Percentiles rank a stretch among this genome's conserved stretches.
phyloP scores from a whole-genome alignment of 1,139 yeast species.

The Suhomyces yuchorum region DNA sequence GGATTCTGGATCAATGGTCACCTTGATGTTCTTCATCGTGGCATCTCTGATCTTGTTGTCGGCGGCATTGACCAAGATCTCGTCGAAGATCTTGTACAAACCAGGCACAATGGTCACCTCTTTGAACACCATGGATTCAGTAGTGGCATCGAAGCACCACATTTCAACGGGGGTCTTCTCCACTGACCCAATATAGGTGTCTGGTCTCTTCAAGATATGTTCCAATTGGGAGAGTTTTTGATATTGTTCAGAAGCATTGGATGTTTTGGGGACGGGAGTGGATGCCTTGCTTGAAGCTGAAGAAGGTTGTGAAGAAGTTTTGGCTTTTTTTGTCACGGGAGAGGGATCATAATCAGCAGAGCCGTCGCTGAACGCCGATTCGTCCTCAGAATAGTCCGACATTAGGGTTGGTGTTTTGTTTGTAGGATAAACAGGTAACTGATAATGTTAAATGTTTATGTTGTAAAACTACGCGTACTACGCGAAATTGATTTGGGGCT shows the following conservation, averaged over 20 bases:
- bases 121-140: conserved; percentile 71
- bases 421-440: neutral
- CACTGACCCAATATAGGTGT: conserved; percentile 94
- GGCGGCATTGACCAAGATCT: conserved; percentile 96
- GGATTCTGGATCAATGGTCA: conserved; percentile 72
- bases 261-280: conserved; percentile 2
- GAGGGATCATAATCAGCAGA: conserved; percentile 5
- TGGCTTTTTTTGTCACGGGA: conserved; percentile 1
- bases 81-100: conserved; percentile 93
- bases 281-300: conserved; percentile 4
- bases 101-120: conserved; percentile 91
- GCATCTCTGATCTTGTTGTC: conserved; percentile 97
- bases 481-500: neutral
- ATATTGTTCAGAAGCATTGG: conserved; percentile 49
- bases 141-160: conserved; percentile 80
- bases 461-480: neutral
- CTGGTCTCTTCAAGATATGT: conserved; percentile 96
- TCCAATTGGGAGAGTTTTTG: conserved; percentile 93
- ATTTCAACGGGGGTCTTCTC: conserved; percentile 77
- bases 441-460: neutral
- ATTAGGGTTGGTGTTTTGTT: neutral
- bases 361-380: conserved; percentile 7
- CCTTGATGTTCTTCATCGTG: conserved; percentile 80
- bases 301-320: conserved; percentile 1
- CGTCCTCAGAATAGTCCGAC: conserved; percentile 10